These are phyloP conservation scores for Carpinus viminea DNA, from an alignment of 306 rosid species.

Conservation along the genomic window DNA sequence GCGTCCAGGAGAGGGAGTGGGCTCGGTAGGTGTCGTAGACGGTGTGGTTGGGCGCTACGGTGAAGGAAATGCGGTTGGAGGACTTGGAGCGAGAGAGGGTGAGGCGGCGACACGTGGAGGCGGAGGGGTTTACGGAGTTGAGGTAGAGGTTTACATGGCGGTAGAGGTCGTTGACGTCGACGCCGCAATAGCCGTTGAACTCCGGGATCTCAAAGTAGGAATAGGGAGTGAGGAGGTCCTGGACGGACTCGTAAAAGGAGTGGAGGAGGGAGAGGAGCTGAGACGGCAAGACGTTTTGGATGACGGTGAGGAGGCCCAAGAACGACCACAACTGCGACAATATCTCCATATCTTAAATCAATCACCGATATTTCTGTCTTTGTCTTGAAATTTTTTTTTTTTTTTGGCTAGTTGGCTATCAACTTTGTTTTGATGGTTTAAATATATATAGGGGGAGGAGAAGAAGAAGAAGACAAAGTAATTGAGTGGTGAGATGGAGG, in stretches of 20 bases:
- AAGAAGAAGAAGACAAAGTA: not conserved
- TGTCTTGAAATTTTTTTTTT: not conserved
- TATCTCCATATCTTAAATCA: constrained; percentile 53
- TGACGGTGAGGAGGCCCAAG: constrained; percentile 74
- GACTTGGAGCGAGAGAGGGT: constrained; percentile 88
- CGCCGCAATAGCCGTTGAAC: constrained; percentile 87
- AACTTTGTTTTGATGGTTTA: constrained; percentile 11
- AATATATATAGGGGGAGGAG: not conserved
- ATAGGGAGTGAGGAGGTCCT: constrained; percentile 71
- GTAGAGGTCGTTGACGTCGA: constrained; percentile 82
- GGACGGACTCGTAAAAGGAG: constrained; percentile 68
- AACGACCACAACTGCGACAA: constrained; percentile 90
- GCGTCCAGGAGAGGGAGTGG: constrained; percentile 69
- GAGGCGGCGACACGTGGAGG: constrained; percentile 51
- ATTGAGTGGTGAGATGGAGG: not conserved
- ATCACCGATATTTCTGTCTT: too few relatives aligned
- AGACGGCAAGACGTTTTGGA: constrained; percentile 77
- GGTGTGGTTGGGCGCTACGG: constrained; percentile 82
- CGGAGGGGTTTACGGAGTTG: constrained; percentile 49
- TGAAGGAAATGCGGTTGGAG: constrained; percentile 66
- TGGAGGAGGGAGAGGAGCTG: constrained; percentile 79
- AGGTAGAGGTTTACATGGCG: constrained; percentile 80
- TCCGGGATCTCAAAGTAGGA: constrained; percentile 81
- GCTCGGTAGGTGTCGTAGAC: constrained; percentile 57
- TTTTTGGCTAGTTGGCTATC: not conserved